Base-by-base conservation (phyloP, 2,329 filamentous ascomycete genomes). In the Cryphonectria naterciae region DNA sequence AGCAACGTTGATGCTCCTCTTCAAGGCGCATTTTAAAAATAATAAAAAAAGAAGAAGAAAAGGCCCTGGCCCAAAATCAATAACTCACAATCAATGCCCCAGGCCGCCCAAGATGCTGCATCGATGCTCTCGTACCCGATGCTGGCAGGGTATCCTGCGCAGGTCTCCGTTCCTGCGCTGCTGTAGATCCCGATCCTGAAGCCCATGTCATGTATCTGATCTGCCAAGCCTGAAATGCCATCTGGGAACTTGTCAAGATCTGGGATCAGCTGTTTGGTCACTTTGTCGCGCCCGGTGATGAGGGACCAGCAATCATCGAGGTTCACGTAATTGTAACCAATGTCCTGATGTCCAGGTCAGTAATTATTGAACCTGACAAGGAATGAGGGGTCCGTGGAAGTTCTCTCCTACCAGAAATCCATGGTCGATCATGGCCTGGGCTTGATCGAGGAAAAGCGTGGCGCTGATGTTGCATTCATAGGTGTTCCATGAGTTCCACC, bases 251-350 rank as follows among this genome's bases (percentile, higher is more conserved):
- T 65, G 13, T 43, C 52, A 11, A 43, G 46, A n/a, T 70, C 63
- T 3, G 68, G 62, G 19, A 60, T 2, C 4, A 66, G 61, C 32
- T 67, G 63, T 5, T 15, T 22, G 35, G 62, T 70, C 11, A 10
- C 52, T 1, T 25, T 25, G 32, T 66, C 63, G 17, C 68, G 67
- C 6, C 67, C 67, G 10, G 28, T 60, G 35, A 56, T 65, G 49
- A 69, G n/a, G 13, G 67, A 69, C 67, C 67, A 69, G 67, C 67
- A 69, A 22, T 69, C 67, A 28, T 69, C 67, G 25, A 69, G 35
- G 63, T 70, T 70, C 15, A 70, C 63, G 22, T 70, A 70, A 19
- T 65, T 35, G 41, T 70, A 70, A 28, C 68, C 68, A 22, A 41
- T 10, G 10, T 65, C 66, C 66, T 68, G 22, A 35, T 13, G 15